Evolutionary conservation across 371 early-diverging fungal genomes (phyloP).

Genomic region (Lichtheimia hyalospora): DNA sequence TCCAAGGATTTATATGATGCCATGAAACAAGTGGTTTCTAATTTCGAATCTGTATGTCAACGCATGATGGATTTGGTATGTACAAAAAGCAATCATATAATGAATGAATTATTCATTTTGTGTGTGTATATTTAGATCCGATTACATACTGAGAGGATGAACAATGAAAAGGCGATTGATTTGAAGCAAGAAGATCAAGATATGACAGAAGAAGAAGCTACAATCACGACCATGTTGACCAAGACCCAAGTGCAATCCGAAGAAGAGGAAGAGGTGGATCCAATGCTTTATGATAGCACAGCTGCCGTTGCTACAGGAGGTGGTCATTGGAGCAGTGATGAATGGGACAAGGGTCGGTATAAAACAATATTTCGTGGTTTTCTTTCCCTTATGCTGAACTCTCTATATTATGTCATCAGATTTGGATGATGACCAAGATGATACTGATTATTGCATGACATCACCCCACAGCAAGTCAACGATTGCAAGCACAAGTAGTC

Average conservation of each 20-base stretch:
- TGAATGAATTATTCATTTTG: neutral
- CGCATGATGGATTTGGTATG: slow-evolving; percentile 42
- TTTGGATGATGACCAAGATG: slow-evolving; percentile 5
- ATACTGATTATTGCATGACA: slow-evolving; percentile 8
- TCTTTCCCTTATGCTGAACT: no score
- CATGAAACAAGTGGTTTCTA: slow-evolving; percentile 33
- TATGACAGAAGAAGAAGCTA: neutral
- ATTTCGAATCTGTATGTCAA: slow-evolving; percentile 35
- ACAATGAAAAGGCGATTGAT: slow-evolving; percentile 18
- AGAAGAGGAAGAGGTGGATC: slow-evolving; percentile 8
- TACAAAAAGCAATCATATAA: neutral
- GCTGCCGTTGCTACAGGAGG: neutral
- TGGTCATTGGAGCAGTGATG: neutral
- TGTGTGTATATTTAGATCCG: slow-evolving; percentile 19
- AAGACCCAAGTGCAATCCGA: slow-evolving; percentile 12
- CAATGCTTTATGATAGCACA: neutral
- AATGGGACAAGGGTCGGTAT: neutral
- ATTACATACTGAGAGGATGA: slow-evolving; percentile 24
- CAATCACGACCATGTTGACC: slow-evolving; percentile 5
- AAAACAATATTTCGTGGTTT: no score
- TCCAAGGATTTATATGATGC: slow-evolving; percentile 30
- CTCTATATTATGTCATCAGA: neutral
- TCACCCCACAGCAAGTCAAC: slow-evolving; percentile 10
- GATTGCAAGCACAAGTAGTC: neutral
- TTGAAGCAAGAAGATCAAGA: neutral